Percentiles rank a stretch among this genome's conserved stretches.
These are phyloP conservation scores for Torulaspora maleeae DNA, from an alignment of 805 yeast species.

Conservation along the genomic window DNA sequence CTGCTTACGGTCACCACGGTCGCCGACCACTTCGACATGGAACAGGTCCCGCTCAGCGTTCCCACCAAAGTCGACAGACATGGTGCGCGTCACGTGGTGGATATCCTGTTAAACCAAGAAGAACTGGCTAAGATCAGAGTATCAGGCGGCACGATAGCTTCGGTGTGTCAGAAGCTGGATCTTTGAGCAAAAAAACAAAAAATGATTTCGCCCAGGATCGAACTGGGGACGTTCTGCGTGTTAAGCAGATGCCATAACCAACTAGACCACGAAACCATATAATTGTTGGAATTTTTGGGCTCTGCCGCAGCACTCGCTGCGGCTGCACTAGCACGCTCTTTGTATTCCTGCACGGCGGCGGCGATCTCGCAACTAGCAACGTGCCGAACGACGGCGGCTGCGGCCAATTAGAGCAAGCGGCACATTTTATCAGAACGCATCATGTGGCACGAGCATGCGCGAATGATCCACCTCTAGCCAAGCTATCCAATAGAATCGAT, in stretches of 20 bases:
- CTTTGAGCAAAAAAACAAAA: slow-evolving; percentile 19
- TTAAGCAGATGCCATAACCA: slow-evolving; percentile 99
- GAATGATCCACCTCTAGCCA: neutral
- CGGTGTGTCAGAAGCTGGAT: neutral
- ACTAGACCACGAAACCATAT: slow-evolving; percentile 95
- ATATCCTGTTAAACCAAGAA: slow-evolving; percentile 3
- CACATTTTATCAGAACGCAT: neutral
- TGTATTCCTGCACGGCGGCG: too few relatives aligned
- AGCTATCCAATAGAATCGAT: neutral
- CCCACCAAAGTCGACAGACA: neutral
- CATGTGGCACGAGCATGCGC: neutral
- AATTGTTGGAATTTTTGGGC: neutral
- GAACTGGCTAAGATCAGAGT: neutral
- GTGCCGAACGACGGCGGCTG: neutral
- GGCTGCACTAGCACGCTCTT: too few relatives aligned
- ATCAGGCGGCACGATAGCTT: neutral
- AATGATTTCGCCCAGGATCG: slow-evolving; percentile 99
- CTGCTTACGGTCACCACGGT: slow-evolving; percentile 12
- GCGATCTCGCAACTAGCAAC: too few relatives aligned
- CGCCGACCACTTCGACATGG: slow-evolving; percentile 11
- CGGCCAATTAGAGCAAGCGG: neutral
- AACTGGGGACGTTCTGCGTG: slow-evolving; percentile 99
- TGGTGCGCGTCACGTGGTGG: slow-evolving; percentile 9
- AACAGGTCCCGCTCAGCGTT: slow-evolving; percentile 8
- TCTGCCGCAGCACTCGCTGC: too few relatives aligned